Evolutionary conservation across 2,329 filamentous ascomycete species (phyloP), one percentile per base, ranked within the genome.

Genomic region (Chaetomium sp.): DNA sequence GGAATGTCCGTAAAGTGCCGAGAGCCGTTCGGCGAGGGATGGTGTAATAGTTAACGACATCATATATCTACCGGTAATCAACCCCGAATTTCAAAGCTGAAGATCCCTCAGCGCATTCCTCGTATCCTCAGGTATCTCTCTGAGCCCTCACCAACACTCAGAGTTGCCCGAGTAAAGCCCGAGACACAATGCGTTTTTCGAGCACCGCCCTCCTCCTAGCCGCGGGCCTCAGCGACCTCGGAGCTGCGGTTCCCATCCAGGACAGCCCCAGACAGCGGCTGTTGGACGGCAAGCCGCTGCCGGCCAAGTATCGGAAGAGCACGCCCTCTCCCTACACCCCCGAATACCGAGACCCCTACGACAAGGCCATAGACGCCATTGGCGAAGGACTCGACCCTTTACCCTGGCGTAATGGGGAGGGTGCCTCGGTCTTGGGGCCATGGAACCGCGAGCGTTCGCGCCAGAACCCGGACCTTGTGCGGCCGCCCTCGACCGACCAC

Each of bases 401-500:
- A 61, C 89, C 89, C 0, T 87, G 80, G 74, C 81, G 86, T 38
- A 88, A 88, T 72, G 87, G 87, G 27, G 73, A 85, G 27, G 90
- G 90, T 25, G 82, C 87, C 19, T 86, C 83, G 10, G 85, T 92
- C 16, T 78, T 91, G 25, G 90, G 90, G 0, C 90, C 90, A 0
- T 86, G 87, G 75, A 93, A 92, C 74, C 80, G 79, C 65, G 85
- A 85, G 58, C 86, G 90, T 25, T 86, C 90, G 60, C 82, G 86
- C 54, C 86, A 92, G 77, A 89, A 86, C 73, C 89, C 90, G 0
- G 89, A 92, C 74, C 78, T 91, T 51, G 81, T 92, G 49, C 84
- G 90, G 23, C 89, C 90, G 21, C 90, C 90, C 0, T 87, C 85
- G 72, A 92, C 90, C 6, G 90, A 93, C 72, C 85, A 88, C 74